Base-by-base conservation (phyloP, 2,329 filamentous ascomycete species). In the Rhynchosporium graminicola region DNA sequence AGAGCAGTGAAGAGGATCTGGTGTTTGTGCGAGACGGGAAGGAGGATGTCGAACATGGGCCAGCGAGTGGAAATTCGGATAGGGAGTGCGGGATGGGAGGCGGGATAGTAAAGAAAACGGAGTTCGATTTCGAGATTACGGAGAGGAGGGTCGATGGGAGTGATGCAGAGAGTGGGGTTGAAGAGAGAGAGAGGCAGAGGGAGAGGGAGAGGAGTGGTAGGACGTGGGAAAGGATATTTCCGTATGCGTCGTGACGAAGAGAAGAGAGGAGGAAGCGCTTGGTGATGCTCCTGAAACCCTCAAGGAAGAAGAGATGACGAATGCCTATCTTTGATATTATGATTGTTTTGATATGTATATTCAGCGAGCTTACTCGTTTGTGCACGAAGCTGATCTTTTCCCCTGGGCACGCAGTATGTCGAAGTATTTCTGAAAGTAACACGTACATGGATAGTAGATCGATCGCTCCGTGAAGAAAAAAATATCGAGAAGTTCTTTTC, bases 1-100 rank as follows among this genome's bases (percentile, higher is more conserved):
- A 57, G 28, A 54, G 47, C 5, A 64, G 62, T 26, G 62, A 64
- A 46, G 62, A 64, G 42, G 59, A 64, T 26, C 20, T 64, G 10
- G 62, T 61, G 5, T 33, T 38, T 31, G 26, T 48, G 20, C 38
- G 38, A 28, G 51, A 48, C 26, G 43, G 12, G 20, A 61, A 55
- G 15, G 9, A n/a, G 33, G 3, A 33, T n/a, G n/a, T 3, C 13
- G 54, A 29, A 13, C 42, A 50, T 20, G 20, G 20, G 20, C 20
- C 20, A 20, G 20, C 1, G 20, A 31, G 3, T 57, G 40, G 55
- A 46, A 8, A 13, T 43, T 43, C 20, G 20, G 20, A 20, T 13
- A 43, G 12, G 40, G 40, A 4, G 10, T 43, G 55, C 26, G 28
- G 7, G 47, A 2, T 36, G 20, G 56, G n/a, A 9, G 45, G 56